phyloP scores from a whole-genome alignment of 768 basidiomycete species.

The Myochromella boudieri region DNA sequence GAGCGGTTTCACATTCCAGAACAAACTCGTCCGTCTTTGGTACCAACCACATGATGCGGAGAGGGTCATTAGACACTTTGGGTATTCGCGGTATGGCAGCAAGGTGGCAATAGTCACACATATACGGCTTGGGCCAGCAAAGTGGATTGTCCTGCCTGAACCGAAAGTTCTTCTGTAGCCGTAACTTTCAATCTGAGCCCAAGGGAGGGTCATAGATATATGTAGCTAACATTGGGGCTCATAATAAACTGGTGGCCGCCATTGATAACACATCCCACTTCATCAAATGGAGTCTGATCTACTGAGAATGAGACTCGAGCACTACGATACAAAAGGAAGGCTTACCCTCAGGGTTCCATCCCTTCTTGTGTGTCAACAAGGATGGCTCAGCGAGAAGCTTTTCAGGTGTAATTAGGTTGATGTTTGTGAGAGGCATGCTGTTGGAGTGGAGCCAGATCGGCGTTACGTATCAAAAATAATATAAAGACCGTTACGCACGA shows the following conservation, averaged over 20 bases:
- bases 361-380: too few species aligned
- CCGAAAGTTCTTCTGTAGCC: background rate
- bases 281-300: too few species aligned
- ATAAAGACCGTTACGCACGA: too few species aligned
- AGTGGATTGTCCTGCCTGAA: background rate
- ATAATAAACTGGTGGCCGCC: background rate
- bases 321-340: too few species aligned
- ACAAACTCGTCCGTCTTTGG: background rate
- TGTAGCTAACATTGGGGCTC: background rate
- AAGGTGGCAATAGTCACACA: background rate
- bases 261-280: background rate
- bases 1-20: background rate
- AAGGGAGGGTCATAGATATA: background rate
- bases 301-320: too few species aligned
- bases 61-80: background rate
- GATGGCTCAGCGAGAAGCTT: too few species aligned
- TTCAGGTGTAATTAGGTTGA: too few species aligned
- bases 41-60: background rate
- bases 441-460: too few species aligned
- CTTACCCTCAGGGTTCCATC: too few species aligned
- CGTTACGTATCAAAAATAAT: too few species aligned
- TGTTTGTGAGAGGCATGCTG: too few species aligned
- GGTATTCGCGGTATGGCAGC: background rate
- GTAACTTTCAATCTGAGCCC: background rate
- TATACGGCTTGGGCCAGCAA: background rate